These are phyloP conservation scores for Trichoderma sp. DNA, from an alignment of 2,329 filamentous ascomycete species.

Conservation along the genomic window DNA sequence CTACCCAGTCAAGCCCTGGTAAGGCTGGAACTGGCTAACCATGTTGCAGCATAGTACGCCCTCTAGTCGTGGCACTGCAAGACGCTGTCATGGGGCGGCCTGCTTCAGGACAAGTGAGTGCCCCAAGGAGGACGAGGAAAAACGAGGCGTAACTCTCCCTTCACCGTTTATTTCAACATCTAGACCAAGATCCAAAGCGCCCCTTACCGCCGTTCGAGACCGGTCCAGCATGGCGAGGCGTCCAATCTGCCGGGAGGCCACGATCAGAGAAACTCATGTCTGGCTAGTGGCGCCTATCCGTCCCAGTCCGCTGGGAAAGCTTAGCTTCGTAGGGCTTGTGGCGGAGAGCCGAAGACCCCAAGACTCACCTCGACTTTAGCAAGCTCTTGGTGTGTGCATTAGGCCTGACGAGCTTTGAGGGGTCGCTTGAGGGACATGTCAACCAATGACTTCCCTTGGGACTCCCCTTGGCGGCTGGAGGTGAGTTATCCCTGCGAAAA, in stretches of 20 bases:
- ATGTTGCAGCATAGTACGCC: background rate
- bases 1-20: background rate
- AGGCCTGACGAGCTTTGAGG: background rate
- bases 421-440: background rate
- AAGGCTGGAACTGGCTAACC: slow-evolving; percentile 18
- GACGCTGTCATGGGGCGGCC: background rate
- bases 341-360: slow-evolving; percentile 1
- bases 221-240: slow-evolving; percentile 7
- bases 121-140: background rate
- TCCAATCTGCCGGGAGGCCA: slow-evolving; percentile 11
- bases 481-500: background rate
- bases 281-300: slow-evolving; percentile 12
- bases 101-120: background rate
- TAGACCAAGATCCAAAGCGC: background rate
- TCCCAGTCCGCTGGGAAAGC: slow-evolving; percentile 19
- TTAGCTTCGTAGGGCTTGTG: slow-evolving; percentile 26
- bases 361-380: background rate
- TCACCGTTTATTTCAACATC: background rate
- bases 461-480: background rate
- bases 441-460: background rate
- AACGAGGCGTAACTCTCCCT: background rate
- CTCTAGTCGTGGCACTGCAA: slow-evolving; percentile 1
- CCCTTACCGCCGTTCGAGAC: slow-evolving; percentile 11
- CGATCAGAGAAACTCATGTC: background rate
- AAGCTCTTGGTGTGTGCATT: slow-evolving; percentile 6